Evolutionary conservation across 345 rosid species (phyloP), one percentile per base, ranked within the genome.

Genomic region (Aquilaria yunnanensis): DNA sequence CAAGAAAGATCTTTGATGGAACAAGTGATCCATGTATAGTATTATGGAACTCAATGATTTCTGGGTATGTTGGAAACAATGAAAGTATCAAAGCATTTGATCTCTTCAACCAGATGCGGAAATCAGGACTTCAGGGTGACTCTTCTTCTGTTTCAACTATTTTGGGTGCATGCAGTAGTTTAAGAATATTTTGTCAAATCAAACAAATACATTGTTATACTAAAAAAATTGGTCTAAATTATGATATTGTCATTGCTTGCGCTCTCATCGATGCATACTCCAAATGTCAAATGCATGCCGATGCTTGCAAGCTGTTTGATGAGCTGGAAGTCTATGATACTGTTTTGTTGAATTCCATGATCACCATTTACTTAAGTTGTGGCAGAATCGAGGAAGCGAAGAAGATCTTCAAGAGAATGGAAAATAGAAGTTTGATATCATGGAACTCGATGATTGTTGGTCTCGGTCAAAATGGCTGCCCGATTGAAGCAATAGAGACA

Each of bases 381-480:
- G 96, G 96, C 56, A 80, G 85, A 79, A 62, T 89, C 11, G 87
- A 84, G 47, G 92, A 85, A 56, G 96, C 98, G 46, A 85, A 79
- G 67, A 59, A 64, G 59, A 56, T 87, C 14, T 92, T 89, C 60
- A 67, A 69, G 51, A 80, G 68, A 31, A 87, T 85, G 64, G 73
- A 81, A 34, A 57, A 33, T 34, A 89, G 74, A 74, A 89, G 83
- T 68, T 74, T 87, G 81, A 79, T 89, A 63, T 89, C 98, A 10
- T 92, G 96, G 97, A 92, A 92, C 74, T 85, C 98, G 30, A 89
- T 89, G 84, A 76, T 81, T 1, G 81, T 75, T 51, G 98, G 89
- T 62, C 80, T 87, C 14, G 74, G 80, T 68, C 89, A 83, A 75
- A 92, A 92, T 59, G 87, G 96, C 65, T 83, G 75, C 71, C 78